These are phyloP conservation scores for Zhuliangozyma parablackwelliae DNA, from an alignment of 1,139 yeast species.

Conservation along the genomic window DNA sequence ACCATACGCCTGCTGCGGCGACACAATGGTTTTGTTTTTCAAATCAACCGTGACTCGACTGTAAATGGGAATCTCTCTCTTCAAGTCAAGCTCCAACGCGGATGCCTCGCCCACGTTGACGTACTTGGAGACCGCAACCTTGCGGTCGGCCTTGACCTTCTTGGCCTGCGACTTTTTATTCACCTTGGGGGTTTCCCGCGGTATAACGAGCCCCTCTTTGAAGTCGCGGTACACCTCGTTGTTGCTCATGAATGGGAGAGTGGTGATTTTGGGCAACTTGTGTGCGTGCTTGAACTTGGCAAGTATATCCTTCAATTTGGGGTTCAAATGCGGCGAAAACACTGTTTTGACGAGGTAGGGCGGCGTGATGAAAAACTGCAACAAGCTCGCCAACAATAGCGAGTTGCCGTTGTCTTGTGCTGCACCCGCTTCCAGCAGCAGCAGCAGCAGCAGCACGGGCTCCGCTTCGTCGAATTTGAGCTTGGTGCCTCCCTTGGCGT, in stretches of 20 bases:
- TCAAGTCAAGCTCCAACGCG: slow-evolving; percentile 49
- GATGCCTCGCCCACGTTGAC: slow-evolving; percentile 68
- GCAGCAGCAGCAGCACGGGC: slow-evolving; percentile 10
- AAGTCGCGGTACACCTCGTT: slow-evolving; percentile 31
- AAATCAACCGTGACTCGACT: slow-evolving; percentile 80
- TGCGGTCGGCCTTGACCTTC: slow-evolving; percentile 42
- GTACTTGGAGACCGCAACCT: slow-evolving; percentile 48
- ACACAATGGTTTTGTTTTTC: slow-evolving; percentile 56
- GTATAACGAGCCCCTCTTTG: slow-evolving; percentile 70
- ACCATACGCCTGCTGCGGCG: slow-evolving; percentile 72
- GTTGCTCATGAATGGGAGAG: slow-evolving; percentile 69
- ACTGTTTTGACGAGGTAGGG: slow-evolving; percentile 68
- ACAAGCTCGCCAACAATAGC: slow-evolving; percentile 59
- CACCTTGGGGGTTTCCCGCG: slow-evolving; percentile 43
- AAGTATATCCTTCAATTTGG: slow-evolving; percentile 12
- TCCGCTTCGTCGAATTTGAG: slow-evolving; percentile 29
- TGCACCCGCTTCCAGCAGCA: slow-evolving; percentile 6
- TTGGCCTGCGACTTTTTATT: slow-evolving; percentile 32
- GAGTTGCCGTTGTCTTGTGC: slow-evolving; percentile 28
- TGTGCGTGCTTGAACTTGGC: slow-evolving; percentile 60
- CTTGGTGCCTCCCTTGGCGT: slow-evolving; percentile 25
- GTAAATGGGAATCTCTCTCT: slow-evolving; percentile 67
- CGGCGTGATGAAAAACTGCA: slow-evolving; percentile 85
- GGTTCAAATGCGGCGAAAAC: slow-evolving; percentile 36
- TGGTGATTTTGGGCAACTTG: slow-evolving; percentile 66